These are phyloP conservation scores for Kernera saxatilis DNA, from an alignment of 345 rosid species.

Conservation along the genomic window DNA sequence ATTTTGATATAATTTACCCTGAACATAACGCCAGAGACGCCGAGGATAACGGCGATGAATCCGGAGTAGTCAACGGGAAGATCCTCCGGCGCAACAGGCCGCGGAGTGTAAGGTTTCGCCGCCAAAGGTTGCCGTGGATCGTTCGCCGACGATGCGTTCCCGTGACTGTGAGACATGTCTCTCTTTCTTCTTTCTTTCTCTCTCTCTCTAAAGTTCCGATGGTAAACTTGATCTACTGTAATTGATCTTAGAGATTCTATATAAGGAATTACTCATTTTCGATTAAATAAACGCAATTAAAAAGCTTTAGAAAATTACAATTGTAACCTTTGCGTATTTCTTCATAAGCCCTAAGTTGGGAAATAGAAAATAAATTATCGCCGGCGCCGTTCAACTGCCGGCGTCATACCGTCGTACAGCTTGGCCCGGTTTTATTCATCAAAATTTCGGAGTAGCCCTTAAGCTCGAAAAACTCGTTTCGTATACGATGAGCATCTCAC, in stretches of 20 bases:
- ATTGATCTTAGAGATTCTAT: neutral
- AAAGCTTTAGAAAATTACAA: neutral
- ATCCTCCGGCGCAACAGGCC: slow-evolving; percentile 58
- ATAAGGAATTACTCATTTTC: too few relatives aligned
- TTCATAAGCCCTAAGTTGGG: neutral
- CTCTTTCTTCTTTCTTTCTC: neutral
- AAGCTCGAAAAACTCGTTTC: neutral
- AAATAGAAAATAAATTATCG: neutral
- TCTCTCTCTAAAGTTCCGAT: neutral
- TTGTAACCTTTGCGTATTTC: neutral
- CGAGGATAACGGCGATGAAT: slow-evolving; percentile 85
- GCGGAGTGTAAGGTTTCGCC: slow-evolving; percentile 59
- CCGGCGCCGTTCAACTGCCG: slow-evolving; percentile 19
- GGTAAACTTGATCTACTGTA: neutral
- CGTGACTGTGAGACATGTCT: slow-evolving; percentile 51
- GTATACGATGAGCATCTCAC: slow-evolving; percentile 11
- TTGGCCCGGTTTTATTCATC: neutral
- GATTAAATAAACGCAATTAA: neutral
- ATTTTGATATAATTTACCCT: slow-evolving; percentile 39
- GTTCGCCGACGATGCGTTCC: slow-evolving; percentile 48
- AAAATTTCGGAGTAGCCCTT: neutral
- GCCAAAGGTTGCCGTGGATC: slow-evolving; percentile 87
- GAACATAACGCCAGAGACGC: slow-evolving; percentile 92
- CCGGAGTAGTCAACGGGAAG: slow-evolving; percentile 96
- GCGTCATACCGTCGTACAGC: neutral